Percentiles rank a stretch among this genome's conserved stretches.
Conservation (phyloP, 2,329 filamentous ascomycete genomes). For the Aulographum hederae region DNA sequence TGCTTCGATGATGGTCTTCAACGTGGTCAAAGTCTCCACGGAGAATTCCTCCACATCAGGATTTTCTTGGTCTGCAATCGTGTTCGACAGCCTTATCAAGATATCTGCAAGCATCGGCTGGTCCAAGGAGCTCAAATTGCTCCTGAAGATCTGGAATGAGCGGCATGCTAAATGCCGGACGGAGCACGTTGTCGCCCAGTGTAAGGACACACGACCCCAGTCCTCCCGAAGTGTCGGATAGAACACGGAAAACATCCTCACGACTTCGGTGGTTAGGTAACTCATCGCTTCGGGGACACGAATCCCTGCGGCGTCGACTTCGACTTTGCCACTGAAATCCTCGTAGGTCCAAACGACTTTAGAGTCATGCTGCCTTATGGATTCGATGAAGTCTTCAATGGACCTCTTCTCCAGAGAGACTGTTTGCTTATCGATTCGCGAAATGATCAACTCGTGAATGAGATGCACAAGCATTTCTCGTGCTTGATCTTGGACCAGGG, state of each 20-base stretch:
- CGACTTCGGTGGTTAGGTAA: conserved; percentile 60
- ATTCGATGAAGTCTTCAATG: conserved; percentile 77
- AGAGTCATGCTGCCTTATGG: conserved; percentile 65
- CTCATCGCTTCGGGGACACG: conserved; percentile 83
- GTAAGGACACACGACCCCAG: conserved; percentile 78
- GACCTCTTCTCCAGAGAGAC: conserved; percentile 46
- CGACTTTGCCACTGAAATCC: conserved; percentile 74
- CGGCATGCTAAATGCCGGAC: conserved; percentile 89
- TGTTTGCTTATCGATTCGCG: conserved; percentile 52
- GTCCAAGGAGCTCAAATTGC: conserved; percentile 77
- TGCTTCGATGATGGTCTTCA: conserved; percentile 80
- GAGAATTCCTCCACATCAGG: conserved; percentile 89
- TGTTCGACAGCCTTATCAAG: conserved; percentile 87
- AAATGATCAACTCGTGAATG: conserved; percentile 86
- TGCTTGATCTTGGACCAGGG: conserved; percentile 88
- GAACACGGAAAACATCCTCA: conserved; percentile 67
- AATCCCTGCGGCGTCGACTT: conserved; percentile 51
- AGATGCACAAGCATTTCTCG: conserved; percentile 95
- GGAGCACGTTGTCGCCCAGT: conserved; percentile 92
- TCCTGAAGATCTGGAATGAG: conserved; percentile 94
- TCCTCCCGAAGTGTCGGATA: conserved; percentile 78
- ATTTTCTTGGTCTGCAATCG: conserved; percentile 79
- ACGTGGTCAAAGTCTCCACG: conserved; percentile 88
- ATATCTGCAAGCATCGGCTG: conserved; percentile 93
- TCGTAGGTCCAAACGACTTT: conserved; percentile 89